Base-by-base conservation (phyloP, 129 eudicot genomes). In the Logfia minima region DNA sequence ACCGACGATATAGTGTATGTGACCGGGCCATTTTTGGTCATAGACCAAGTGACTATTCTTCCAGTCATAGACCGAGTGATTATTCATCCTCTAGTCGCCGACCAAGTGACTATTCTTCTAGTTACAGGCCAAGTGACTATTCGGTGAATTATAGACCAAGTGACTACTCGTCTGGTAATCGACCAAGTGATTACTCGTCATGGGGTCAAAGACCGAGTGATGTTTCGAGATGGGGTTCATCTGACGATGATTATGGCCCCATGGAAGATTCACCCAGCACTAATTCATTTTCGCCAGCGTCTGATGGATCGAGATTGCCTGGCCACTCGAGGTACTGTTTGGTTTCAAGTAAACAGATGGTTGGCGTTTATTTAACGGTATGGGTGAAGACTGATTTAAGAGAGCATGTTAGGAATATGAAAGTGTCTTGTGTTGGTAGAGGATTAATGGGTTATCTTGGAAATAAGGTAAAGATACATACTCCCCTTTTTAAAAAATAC, bases 361-460 rank as follows among this genome's bases (percentile, higher is more conserved):
- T 93, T 37, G 98, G 98, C 10, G 77, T 93, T 60, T 90, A 76
- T 68, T 85, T 93, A 62, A 90, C 94, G 0, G 81, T 93, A 28
- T 93, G 98, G 98, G 95, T 93, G 9, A 85, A 90, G 66, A 87
- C 62, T 71, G 98, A 93, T 73, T 82, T 93, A 80, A 81, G 88
- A 68, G 96, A 90, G 75, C 90, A 86, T 72, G 92, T 90, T 45
- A 72, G 86, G 16, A 93, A 93, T 82, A 77, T 90, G 74, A 90
- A 90, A 85, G 90, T 93, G 51, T 93, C 98, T 39, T 93, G 98
- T 77, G 92, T 93, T 66, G 98, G 98, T 17, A 87, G 98, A 82
- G 98, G 98, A 62, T 81, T 93, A 69, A 93, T 93, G 98, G 98
- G 98, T 52, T 93, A 90, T 80, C 95, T 93, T 70, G 95, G 98